phyloP scores from a whole-genome alignment of 495 filamentous ascomycete species.

The Podospora fimiseda region DNA sequence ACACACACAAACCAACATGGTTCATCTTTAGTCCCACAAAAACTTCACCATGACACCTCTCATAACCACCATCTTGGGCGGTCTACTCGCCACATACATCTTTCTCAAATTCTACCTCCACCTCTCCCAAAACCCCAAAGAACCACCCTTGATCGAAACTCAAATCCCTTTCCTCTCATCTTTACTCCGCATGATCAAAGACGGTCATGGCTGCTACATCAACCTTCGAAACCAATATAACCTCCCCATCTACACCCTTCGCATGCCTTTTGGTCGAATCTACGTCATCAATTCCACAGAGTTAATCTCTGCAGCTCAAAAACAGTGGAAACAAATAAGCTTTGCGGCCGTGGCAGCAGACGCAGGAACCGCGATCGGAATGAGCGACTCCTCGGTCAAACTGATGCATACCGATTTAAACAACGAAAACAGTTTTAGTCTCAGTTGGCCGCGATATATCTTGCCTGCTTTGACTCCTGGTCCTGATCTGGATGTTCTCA shows the following conservation, averaged over 20 bases:
- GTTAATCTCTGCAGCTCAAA: constrained; percentile 16
- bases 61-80: constrained; percentile 8
- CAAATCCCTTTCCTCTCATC: constrained; percentile 20
- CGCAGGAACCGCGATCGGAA: constrained; percentile 5
- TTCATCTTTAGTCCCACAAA: too few relatives aligned
- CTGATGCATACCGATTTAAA: constrained; percentile 12
- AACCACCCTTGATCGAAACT: constrained; percentile 19
- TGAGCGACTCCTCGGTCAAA: constrained; percentile 13
- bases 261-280: constrained; percentile 18
- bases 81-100: constrained; percentile 18
- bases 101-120: constrained; percentile 18
- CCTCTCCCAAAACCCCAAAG: constrained; percentile 19
- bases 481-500: constrained; percentile 16
- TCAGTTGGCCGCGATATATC: constrained; percentile 9
- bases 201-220: constrained; percentile 17
- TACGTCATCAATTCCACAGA: constrained; percentile 21
- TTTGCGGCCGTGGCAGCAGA: constrained; percentile 9
- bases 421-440: constrained; percentile 13
- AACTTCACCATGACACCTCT: constrained; percentile 5
- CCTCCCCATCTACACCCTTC: constrained; percentile 26
- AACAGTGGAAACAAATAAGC: constrained; percentile 15
- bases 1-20: too few relatives aligned
- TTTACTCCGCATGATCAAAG: constrained; percentile 19
- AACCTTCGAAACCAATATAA: constrained; percentile 17
- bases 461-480: constrained; percentile 10